Percentiles rank a stretch among this genome's conserved stretches.
These are phyloP conservation scores for Malassezia psittaci DNA, from an alignment of 1,284 basidiomycete species.

Conservation along the genomic window DNA sequence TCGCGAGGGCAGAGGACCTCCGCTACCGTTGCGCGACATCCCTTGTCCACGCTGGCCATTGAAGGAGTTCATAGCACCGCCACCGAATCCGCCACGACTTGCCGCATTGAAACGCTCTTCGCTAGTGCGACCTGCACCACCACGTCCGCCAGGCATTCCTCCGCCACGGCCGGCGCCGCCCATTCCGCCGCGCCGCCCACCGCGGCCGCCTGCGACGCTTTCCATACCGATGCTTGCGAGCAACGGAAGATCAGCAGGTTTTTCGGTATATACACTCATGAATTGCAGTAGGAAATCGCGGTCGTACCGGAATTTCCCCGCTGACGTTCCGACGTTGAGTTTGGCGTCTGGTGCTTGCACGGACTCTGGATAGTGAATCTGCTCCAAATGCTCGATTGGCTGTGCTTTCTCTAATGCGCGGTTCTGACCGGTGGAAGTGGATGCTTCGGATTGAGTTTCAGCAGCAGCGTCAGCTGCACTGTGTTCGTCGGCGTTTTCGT, in stretches of 20 bases:
- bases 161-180: constrained; percentile 28
- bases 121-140: constrained; percentile 32
- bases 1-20: constrained; percentile 42
- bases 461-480: constrained; percentile 20
- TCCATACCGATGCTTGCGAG: constrained; percentile 74
- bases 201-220: constrained; percentile 27
- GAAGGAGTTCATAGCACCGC: constrained; percentile 40
- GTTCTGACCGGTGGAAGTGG: constrained; percentile 35
- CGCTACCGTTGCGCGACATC: constrained; percentile 42
- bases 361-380: constrained; percentile 71
- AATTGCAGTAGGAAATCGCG: constrained; percentile 96
- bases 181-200: constrained; percentile 32
- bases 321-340: constrained; percentile 67
- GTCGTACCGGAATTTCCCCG: constrained; percentile 93
- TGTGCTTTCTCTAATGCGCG: constrained; percentile 42
- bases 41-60: constrained; percentile 39
- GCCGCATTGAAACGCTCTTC: constrained; percentile 45
- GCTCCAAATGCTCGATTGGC: constrained; percentile 69
- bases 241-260: constrained; percentile 77
- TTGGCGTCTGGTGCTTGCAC: constrained; percentile 72
- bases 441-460: background rate
- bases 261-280: constrained; percentile 88
- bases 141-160: constrained; percentile 22
- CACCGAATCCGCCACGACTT: constrained; percentile 31
- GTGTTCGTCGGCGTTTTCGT: too few relatives aligned